Percentiles rank a stretch among this genome's conserved stretches.
These are phyloP conservation scores for Graphiopsis chlorocephala DNA, from an alignment of 2,329 filamentous ascomycete genomes.

Conservation along the genomic window DNA sequence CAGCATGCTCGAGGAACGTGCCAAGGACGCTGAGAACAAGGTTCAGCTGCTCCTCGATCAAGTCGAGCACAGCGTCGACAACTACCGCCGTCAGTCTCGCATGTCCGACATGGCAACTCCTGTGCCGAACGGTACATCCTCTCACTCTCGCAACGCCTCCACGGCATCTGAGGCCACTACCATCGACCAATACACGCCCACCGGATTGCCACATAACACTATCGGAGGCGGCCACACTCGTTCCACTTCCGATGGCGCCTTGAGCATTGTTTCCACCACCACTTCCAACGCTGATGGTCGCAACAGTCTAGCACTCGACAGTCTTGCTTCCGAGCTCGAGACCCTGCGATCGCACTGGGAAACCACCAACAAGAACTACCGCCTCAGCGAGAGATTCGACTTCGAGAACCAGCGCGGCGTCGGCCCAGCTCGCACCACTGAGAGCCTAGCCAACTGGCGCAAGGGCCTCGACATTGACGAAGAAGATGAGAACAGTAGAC, in stretches of 20 bases:
- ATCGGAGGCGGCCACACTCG: slow-evolving; percentile 52
- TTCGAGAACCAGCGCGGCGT: slow-evolving; percentile 56
- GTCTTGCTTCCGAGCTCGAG: slow-evolving; percentile 87
- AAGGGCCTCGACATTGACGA: slow-evolving; percentile 63
- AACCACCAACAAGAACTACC: slow-evolving; percentile 91
- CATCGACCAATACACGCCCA: slow-evolving; percentile 19
- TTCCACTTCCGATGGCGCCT: slow-evolving; percentile 61
- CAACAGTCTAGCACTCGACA: slow-evolving; percentile 62
- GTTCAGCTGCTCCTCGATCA: slow-evolving; percentile 91
- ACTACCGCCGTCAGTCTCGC: slow-evolving; percentile 76
- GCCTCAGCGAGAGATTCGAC: slow-evolving; percentile 84
- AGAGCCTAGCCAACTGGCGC: slow-evolving; percentile 75
- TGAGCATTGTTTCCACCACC: slow-evolving; percentile 50
- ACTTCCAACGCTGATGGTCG: slow-evolving; percentile 24
- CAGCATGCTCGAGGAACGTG: slow-evolving; percentile 73
- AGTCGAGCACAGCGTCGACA: slow-evolving; percentile 89
- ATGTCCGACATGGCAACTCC: slow-evolving; percentile 33
- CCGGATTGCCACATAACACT: slow-evolving; percentile 41
- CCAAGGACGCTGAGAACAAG: slow-evolving; percentile 85
- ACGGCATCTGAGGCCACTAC: slow-evolving; percentile 39
- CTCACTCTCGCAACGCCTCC: slow-evolving; percentile 10
- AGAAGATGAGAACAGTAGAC: slow-evolving; percentile 23
- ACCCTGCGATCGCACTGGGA: slow-evolving; percentile 90
- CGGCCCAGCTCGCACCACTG: slow-evolving; percentile 55
- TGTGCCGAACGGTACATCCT: slow-evolving; percentile 28